A percentile compares a stretch with the other conserved stretches of the same genome.
Evolutionary conservation across 179 eudicot genomes (phyloP).

Genomic region (Monotropa hypopitys): DNA sequence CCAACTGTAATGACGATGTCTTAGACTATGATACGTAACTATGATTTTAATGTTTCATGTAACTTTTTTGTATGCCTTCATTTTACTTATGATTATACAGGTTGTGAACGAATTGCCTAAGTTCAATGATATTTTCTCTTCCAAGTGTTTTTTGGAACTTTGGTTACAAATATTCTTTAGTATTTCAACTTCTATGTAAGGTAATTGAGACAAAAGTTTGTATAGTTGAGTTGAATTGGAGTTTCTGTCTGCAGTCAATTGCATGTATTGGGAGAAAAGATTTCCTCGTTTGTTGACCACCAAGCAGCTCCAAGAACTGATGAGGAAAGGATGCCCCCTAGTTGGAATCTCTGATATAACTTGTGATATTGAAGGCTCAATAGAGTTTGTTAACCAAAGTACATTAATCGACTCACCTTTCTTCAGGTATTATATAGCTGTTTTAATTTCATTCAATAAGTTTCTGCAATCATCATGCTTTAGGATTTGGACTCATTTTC

Average conservation of each 20-base stretch:
- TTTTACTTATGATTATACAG: background rate
- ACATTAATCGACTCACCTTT: constrained; percentile 86
- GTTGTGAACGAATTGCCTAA: background rate
- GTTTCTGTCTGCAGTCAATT: constrained; percentile 50
- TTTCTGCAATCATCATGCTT: background rate
- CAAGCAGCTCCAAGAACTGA: constrained; percentile 62
- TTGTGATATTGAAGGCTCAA: constrained; percentile 90
- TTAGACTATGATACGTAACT: background rate
- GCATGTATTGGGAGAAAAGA: constrained; percentile 98
- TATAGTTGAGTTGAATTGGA: background rate
- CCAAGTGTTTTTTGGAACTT: background rate
- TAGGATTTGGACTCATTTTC: background rate
- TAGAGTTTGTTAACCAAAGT: constrained; percentile 73
- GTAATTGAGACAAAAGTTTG: background rate
- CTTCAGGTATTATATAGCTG: constrained; percentile 42
- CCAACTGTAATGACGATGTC: background rate
- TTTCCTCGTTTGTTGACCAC: constrained; percentile 76
- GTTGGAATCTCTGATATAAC: constrained; percentile 87
- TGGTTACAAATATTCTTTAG: background rate
- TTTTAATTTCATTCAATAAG: background rate
- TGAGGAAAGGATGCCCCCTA: constrained; percentile 51
- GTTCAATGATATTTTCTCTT: constrained; percentile 1
- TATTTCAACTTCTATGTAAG: background rate
- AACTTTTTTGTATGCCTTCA: background rate
- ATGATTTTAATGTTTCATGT: background rate